Evolutionary conservation across 345 rosid species (phyloP).

Genomic region (Hibiscus tridactylites): DNA sequence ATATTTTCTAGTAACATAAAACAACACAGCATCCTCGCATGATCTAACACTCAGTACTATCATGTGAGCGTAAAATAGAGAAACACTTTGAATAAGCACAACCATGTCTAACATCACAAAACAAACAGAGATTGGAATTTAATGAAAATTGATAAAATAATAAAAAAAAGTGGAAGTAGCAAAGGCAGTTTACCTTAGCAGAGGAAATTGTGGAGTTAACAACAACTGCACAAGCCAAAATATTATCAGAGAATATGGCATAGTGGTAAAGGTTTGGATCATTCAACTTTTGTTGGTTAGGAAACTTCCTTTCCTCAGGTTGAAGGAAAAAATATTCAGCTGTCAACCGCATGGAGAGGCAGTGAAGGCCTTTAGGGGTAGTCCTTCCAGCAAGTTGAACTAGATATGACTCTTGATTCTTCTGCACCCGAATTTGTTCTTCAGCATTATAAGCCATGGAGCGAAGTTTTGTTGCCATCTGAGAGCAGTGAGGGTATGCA

Average conservation of each 20-base stretch:
- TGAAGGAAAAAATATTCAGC: slow-evolving; percentile 58
- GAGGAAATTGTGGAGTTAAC: slow-evolving; percentile 65
- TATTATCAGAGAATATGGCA: slow-evolving; percentile 83
- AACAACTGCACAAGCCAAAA: slow-evolving; percentile 83
- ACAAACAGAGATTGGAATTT: background rate
- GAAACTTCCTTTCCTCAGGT: slow-evolving; percentile 63
- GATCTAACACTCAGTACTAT: background rate
- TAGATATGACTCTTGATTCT: slow-evolving; percentile 57
- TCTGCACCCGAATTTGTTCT: slow-evolving; percentile 66
- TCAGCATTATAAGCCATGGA: slow-evolving; percentile 72
- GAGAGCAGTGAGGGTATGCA: slow-evolving; percentile 55
- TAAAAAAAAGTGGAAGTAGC: background rate
- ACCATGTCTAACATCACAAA: background rate
- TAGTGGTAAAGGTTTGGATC: slow-evolving; percentile 61
- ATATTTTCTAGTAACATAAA: background rate
- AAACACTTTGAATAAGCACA: background rate
- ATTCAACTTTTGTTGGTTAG: slow-evolving; percentile 43
- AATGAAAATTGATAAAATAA: background rate
- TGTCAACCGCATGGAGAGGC: slow-evolving; percentile 84
- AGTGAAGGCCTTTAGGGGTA: slow-evolving; percentile 90
- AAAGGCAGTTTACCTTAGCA: slow-evolving; percentile 47
- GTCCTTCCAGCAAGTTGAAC: slow-evolving; percentile 85
- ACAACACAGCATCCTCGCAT: background rate
- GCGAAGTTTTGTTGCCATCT: slow-evolving; percentile 64
- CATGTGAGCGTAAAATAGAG: background rate